Evolutionary conservation across 2,329 filamentous ascomycete species (phyloP), one percentile per base, ranked within the genome.

Genomic region (Colletotrichum musae): DNA sequence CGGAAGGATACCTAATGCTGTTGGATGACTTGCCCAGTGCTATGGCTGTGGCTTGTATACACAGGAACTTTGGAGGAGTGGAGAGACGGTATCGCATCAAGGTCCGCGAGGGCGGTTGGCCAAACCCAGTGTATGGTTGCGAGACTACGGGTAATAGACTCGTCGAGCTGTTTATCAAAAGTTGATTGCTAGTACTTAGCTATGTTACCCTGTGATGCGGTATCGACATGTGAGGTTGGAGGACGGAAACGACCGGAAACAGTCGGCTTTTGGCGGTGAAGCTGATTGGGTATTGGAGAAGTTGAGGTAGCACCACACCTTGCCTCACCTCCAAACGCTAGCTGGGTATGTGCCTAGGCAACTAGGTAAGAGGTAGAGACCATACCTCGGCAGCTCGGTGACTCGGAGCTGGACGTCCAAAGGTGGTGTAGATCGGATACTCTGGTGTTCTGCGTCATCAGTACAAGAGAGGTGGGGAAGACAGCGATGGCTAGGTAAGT

Each of bases 311-410:
- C 43, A 41, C 6, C 16, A 47, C 32, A 36, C 32, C 32, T 36
- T 36, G 32, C 32, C 10, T 36, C 32, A 36, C 32, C 32, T 36
- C 32, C 32, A 7, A 9, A 36, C 32, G 10, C 32, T 36, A 36
- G 7, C 32, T 24, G 21, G 21, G 10, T 36, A 36, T 4, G 32
- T 36, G 32, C 32, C 32, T 36, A 36, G 32, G 32, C 10, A 24
- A 24, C 21, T 24, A 24, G 21, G 21, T 24, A 24, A 24, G 21
- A 10, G 32, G 7, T 4, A 6, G 21, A 18, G 50, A 59, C 39
- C 50, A 68, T 41, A 59, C 66, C 66, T 68, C 66, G 66, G 66
- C 66, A 65, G 54, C 54, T 68, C 61, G 65, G 61, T 68, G 65
- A 68, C 58, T 50, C 32, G 66, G 61, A 51, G 18, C 52, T 43